These are phyloP conservation scores for Cynanchum wilfordii DNA, from an alignment of 257 asterid species.

Conservation along the genomic window DNA sequence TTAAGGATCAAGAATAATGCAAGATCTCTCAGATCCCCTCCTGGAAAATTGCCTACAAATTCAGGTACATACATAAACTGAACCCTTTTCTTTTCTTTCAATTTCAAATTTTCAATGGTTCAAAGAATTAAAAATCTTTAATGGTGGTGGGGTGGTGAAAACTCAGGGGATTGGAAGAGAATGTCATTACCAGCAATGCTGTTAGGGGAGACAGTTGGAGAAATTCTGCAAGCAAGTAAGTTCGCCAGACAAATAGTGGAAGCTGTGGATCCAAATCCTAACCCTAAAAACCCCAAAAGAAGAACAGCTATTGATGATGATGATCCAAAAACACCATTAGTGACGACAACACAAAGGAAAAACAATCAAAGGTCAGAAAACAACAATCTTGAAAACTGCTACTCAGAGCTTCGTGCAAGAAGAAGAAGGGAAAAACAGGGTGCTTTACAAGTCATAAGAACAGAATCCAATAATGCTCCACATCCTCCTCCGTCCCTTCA, in stretches of 20 bases:
- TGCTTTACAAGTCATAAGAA: slow-evolving; percentile 30
- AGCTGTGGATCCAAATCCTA: slow-evolving; percentile 35
- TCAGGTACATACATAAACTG: slow-evolving; percentile 32
- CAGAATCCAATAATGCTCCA: slow-evolving; percentile 37
- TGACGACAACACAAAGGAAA: slow-evolving; percentile 20
- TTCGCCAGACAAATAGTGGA: slow-evolving; percentile 60
- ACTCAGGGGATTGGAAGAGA: slow-evolving; percentile 62
- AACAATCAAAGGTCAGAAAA: slow-evolving; percentile 29
- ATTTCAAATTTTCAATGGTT: neutral
- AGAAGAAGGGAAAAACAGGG: slow-evolving; percentile 67
- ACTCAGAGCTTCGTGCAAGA: slow-evolving; percentile 40
- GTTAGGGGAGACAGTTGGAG: slow-evolving; percentile 76
- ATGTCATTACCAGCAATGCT: slow-evolving; percentile 94
- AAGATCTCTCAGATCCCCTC: slow-evolving; percentile 52
- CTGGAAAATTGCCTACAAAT: slow-evolving; percentile 59
- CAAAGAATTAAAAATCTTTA: too few relatives aligned
- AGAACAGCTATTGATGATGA: slow-evolving; percentile 33
- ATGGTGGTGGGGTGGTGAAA: neutral
- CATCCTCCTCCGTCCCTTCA: slow-evolving; percentile 26
- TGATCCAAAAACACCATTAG: slow-evolving; percentile 71
- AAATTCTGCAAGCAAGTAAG: slow-evolving; percentile 65
- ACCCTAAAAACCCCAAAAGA: slow-evolving; percentile 3
- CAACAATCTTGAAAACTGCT: slow-evolving; percentile 23
- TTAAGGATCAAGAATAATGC: slow-evolving; percentile 55
- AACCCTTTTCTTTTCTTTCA: neutral